Percentiles rank a stretch among this genome's conserved stretches.
Evolutionary conservation across 495 filamentous ascomycete species (phyloP).

Genomic region (Bombardia bombarda): DNA sequence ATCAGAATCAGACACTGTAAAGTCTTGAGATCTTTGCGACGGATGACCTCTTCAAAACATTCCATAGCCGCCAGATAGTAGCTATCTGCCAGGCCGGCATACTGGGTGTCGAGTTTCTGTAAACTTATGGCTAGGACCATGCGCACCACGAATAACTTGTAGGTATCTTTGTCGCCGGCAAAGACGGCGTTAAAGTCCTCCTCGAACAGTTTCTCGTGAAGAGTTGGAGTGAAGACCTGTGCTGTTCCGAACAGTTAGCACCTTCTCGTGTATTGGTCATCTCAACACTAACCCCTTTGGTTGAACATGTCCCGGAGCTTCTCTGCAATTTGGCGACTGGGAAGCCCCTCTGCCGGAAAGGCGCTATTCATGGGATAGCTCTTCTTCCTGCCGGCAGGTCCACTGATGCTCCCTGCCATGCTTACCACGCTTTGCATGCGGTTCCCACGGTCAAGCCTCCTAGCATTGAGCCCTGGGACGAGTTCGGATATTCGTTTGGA

Average conservation of each 20-base stretch:
- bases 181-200: conserved; percentile 74
- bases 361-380: conserved; percentile 73
- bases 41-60: conserved; percentile 67
- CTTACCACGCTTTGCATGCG: conserved; percentile 29
- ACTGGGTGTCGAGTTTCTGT: conserved; percentile 72
- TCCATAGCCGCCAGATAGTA: conserved; percentile 84
- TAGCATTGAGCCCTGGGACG: conserved; percentile 53
- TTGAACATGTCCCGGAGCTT: conserved; percentile 72
- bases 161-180: conserved; percentile 62
- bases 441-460: conserved; percentile 20
- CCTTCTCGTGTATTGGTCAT: too few relatives aligned
- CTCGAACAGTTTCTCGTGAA: conserved; percentile 77
- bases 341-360: conserved; percentile 60
- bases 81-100: conserved; percentile 79
- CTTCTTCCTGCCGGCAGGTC: conserved; percentile 30
- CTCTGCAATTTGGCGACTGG: conserved; percentile 57
- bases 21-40: conserved; percentile 74
- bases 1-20: conserved; percentile 86
- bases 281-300: conserved; percentile 57
- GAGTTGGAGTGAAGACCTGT: conserved; percentile 73
- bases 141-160: conserved; percentile 75
- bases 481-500: conserved; percentile 81
- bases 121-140: conserved; percentile 90
- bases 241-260: conserved; percentile 38
- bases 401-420: conserved; percentile 27